A percentile compares a stretch with the other conserved stretches of the same genome.
These are phyloP conservation scores for Phlebopus sp. DNA, from an alignment of 1,284 basidiomycete species.

Conservation along the genomic window DNA sequence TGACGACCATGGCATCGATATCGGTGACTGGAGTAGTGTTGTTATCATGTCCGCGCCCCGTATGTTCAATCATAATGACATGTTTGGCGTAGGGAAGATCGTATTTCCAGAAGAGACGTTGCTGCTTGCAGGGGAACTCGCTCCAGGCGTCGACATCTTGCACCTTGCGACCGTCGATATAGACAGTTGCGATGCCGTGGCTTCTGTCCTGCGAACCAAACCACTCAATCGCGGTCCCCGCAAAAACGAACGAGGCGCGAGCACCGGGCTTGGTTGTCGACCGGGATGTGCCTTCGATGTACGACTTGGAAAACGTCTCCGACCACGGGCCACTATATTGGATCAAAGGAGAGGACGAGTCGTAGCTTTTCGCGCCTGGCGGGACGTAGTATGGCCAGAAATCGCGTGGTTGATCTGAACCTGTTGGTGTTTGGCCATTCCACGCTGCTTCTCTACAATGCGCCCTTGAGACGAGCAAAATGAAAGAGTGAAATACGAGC, in stretches of 20 bases:
- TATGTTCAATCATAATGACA: constrained; percentile 61
- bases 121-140: constrained; percentile 44
- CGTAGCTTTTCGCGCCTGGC: constrained; percentile 66
- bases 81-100: constrained; percentile 53
- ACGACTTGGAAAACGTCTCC: constrained; percentile 48
- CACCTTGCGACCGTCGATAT: constrained; percentile 52
- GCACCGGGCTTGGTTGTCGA: constrained; percentile 50
- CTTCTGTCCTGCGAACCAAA: constrained; percentile 58
- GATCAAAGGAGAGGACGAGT: constrained; percentile 61
- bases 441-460: constrained; percentile 47
- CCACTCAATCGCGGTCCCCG: constrained; percentile 72
- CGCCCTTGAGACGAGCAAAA: constrained; percentile 8
- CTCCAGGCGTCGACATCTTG: constrained; percentile 48
- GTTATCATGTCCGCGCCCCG: constrained; percentile 40
- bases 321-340: constrained; percentile 60
- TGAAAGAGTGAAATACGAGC: constrained; percentile 6
- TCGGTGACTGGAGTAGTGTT: constrained; percentile 41
- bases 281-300: constrained; percentile 49
- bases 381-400: constrained; percentile 72
- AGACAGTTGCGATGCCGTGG: constrained; percentile 57
- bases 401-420: constrained; percentile 40
- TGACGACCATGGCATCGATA: constrained; percentile 69
- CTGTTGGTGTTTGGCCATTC: constrained; percentile 61
- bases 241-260: constrained; percentile 57
- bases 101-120: constrained; percentile 63